Base-by-base conservation (phyloP, 1,284 basidiomycete genomes). In the Ustilago trichophora region DNA sequence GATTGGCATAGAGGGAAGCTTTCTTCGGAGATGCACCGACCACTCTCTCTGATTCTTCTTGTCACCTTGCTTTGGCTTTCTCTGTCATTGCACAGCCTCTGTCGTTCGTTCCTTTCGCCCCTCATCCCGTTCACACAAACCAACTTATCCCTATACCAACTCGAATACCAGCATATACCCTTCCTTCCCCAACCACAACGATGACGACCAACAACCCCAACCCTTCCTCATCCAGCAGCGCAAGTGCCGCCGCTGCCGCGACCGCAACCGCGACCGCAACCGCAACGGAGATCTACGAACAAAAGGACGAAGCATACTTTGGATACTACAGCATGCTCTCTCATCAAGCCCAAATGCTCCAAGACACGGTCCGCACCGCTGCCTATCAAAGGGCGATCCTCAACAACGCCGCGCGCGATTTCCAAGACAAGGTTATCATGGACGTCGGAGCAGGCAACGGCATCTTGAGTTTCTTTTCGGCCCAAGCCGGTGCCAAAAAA, bases 371-470 rank as follows among this genome's bases (percentile, higher is more conserved):
- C 10, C 57, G 77, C 9, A 80, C 77, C 2, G 54, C 75, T 1
- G 68, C 73, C 10, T 80, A 80, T 47, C 77, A 80, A 49, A 58
- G 53, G 12, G 75, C 77, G 13, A 78, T 80, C 50, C 42, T 77
- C 21, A 49, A 59, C 55, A 71, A 78, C 35, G 55, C 57, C 2
- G 21, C 25, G 6, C 16, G 12, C 21, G 68, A 59, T 52, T 80
- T 78, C 44, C 31, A 55, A 21, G 64, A 68, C 57, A 72, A 76
- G 35, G 37, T 63, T 3, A 67, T 73, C 22, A 77, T 76, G 72
- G 85, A 85, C 49, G 81, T 85, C 18, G 85, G 85, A 26, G 85
- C 84, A 2, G 84, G 85, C 11, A 84, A 83, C n/a, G 85, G 85
- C 6, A 84, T 85, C 47, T 71, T 85, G 45, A 84, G 83, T 13